A percentile compares a stretch with the other conserved stretches of the same genome.
These are phyloP conservation scores for Kodamaea anthophila DNA, from an alignment of 1,139 yeast genomes.

Conservation along the genomic window DNA sequence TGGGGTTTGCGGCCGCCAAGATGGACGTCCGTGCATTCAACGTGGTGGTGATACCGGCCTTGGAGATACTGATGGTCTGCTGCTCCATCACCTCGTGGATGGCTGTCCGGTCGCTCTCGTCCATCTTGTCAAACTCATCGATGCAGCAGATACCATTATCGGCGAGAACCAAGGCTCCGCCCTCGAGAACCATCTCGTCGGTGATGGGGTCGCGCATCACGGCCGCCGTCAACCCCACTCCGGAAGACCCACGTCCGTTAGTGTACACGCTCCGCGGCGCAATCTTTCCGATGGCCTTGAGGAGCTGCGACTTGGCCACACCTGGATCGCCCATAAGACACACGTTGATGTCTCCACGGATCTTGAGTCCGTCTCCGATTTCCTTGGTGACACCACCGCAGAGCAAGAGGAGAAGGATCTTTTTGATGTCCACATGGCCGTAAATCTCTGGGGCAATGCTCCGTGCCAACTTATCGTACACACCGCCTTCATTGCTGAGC, in stretches of 20 bases:
- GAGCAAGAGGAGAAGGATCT: conserved; percentile 73
- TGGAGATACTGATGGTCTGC: conserved; percentile 94
- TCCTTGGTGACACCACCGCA: conserved; percentile 96
- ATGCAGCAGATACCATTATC: conserved; percentile 98
- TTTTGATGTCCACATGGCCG: conserved; percentile 91
- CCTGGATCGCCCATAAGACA: conserved; percentile 99
- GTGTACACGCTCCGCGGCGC: conserved; percentile 98
- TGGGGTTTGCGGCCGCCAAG: conserved; percentile 96
- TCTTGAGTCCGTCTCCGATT: conserved; percentile 93
- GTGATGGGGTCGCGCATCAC: conserved; percentile 98
- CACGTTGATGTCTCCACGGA: conserved; percentile 95
- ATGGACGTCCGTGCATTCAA: conserved; percentile 94
- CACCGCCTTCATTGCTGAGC: conserved; percentile 52
- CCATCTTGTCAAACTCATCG: conserved; percentile 99
- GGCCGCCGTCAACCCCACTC: conserved; percentile 98
- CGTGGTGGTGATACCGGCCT: conserved; percentile 97
- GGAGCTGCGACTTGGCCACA: conserved; percentile 95
- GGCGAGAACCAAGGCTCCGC: conserved; percentile 95
- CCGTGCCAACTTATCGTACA: conserved; percentile 73
- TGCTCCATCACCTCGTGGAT: conserved; percentile 99
- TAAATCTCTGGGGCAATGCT: conserved; percentile 97
- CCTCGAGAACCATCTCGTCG: conserved; percentile 97
- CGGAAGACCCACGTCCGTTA: conserved; percentile 98
- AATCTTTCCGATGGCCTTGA: conserved; percentile 85
- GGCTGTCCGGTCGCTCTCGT: conserved; percentile 92